These are phyloP conservation scores for Trichoderma gracile DNA, from an alignment of 2,329 filamentous ascomycete genomes.

Conservation along the genomic window DNA sequence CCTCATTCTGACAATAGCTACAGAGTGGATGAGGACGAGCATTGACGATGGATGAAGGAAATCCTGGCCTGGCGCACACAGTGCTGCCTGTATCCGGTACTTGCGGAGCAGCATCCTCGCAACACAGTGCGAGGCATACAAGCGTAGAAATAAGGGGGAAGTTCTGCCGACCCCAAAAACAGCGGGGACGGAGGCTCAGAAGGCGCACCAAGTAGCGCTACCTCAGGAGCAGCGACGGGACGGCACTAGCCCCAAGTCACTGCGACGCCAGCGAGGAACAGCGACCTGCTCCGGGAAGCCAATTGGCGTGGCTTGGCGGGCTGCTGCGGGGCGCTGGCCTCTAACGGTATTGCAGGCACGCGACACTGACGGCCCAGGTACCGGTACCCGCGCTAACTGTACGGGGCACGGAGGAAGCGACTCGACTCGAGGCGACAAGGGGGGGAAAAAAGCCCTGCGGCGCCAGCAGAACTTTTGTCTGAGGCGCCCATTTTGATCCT, in stretches of 20 bases:
- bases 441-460: background rate
- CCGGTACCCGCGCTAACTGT: background rate
- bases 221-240: background rate
- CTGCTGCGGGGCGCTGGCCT: constrained; percentile 12
- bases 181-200: background rate
- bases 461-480: constrained; percentile 20
- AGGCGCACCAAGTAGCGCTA: background rate
- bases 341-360: constrained; percentile 23
- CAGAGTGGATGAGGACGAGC: no score
- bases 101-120: background rate
- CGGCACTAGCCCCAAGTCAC: background rate
- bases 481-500: background rate
- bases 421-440: constrained; percentile 1
- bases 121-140: constrained; percentile 11
- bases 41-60: background rate
- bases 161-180: background rate
- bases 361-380: constrained; percentile 22
- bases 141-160: background rate
- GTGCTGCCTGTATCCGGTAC: constrained; percentile 1
- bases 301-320: constrained; percentile 15
- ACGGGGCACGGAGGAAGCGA: constrained; percentile 9
- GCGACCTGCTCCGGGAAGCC: background rate
- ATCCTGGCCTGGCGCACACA: background rate
- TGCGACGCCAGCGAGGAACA: background rate
- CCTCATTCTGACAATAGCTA: background rate